A percentile compares a stretch with the other conserved stretches of the same genome.
Conservation (phyloP, 2,329 filamentous ascomycete genomes). For the Alternaria triticina region DNA sequence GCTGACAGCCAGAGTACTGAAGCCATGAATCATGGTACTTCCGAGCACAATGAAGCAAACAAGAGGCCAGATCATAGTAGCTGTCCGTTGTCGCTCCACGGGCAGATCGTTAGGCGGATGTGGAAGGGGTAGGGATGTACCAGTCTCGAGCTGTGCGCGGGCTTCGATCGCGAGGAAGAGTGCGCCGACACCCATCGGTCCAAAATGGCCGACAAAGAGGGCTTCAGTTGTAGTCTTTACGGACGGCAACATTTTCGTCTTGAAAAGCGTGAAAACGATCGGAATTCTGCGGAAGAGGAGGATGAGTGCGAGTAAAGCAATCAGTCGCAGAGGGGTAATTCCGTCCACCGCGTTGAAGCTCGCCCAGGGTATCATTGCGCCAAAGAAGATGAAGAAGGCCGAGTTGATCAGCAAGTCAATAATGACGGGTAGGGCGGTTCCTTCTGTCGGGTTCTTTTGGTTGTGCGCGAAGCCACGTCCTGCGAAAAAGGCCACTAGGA, state of each 20-base stretch:
- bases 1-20: slow-evolving; percentile 60
- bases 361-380: slow-evolving; percentile 61
- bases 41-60: slow-evolving; percentile 62
- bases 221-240: slow-evolving; percentile 60
- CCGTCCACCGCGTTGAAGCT: slow-evolving; percentile 47
- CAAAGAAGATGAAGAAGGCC: slow-evolving; percentile 63
- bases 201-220: slow-evolving; percentile 63
- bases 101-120: slow-evolving; percentile 50
- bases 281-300: slow-evolving; percentile 61
- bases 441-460: slow-evolving; percentile 58
- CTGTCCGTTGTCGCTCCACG: slow-evolving; percentile 44
- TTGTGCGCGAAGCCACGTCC: slow-evolving; percentile 62
- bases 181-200: slow-evolving; percentile 64
- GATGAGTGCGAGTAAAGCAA: slow-evolving; percentile 57
- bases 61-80: slow-evolving; percentile 60
- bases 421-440: slow-evolving; percentile 56
- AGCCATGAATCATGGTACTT: slow-evolving; percentile 61
- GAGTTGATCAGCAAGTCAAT: slow-evolving; percentile 64
- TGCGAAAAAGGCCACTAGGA: slow-evolving; percentile 63
- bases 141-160: slow-evolving; percentile 59
- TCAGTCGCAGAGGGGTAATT: slow-evolving; percentile 52
- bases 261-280: slow-evolving; percentile 56
- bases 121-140: slow-evolving; percentile 53
- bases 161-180: slow-evolving; percentile 65
- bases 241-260: slow-evolving; percentile 52